Evolutionary conservation across 73 alveolate genomes (phyloP), one percentile per base, ranked within the genome.

Genomic region (Paramecium sexaurelia): DNA sequence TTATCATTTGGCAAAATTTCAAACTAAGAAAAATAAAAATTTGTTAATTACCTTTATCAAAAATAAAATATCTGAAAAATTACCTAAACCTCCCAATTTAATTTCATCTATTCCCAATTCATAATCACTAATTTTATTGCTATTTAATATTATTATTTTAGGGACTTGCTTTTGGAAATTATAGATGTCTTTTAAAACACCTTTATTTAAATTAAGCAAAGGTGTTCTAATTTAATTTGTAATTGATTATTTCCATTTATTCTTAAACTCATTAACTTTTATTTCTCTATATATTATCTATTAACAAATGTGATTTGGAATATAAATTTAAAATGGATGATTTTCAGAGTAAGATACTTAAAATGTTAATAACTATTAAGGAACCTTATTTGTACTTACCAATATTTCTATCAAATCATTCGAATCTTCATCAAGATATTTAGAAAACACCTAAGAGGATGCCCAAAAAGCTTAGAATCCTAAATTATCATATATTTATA

Each of bases 21-120:
- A 40, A 78, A 78, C 90, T 78, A 78, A 78, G 19, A 17, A 9
- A 13, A 9, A 51, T 51, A 17, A 5, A 5, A 4, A 10, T 13
- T 7, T 19, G 19, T 41, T 19, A n/a, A 41, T n/a, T 78, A 78
- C 90, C 22, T 78, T 78, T 7, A 78, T 78, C 4, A 29, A 78
- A 26, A 78, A 78, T 41, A 1, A 11, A 19, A 26, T 20, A 9
- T 78, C 90, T 22, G 7, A 19, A 10, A 17, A 41, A 5, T 13
- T 11, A n/a, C 75, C 73, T 19, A 19, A 19, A 41, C 90, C 90
- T 41, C 69, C 90, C 6, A 78, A 78, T 78, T 78, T 78, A 8
- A 78, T 39, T 78, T 78, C 90, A 78, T 78, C 90, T 41, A 78
- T 78, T 78, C 90, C 90, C 73, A 78, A 15, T 7, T 78, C 90